Conservation (phyloP, 352 stramenopile genomes). For the Phytophthora podocarpi region DNA sequence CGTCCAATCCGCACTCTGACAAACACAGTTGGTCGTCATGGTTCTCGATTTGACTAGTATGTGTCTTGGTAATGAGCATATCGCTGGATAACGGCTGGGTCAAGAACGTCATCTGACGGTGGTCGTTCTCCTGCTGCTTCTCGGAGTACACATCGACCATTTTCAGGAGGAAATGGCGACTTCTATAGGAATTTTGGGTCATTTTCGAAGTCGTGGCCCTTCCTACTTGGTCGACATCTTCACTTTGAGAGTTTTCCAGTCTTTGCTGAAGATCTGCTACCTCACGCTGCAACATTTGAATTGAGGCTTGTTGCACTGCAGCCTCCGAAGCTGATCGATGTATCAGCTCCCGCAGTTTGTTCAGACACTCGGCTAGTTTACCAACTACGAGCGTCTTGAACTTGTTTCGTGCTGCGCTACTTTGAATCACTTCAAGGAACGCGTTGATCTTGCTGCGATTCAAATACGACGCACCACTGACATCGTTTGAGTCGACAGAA, state of each 20-base stretch:
- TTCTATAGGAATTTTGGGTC: constrained; percentile 8
- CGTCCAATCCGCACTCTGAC: constrained; percentile 34
- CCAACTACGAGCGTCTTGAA: constrained; percentile 52
- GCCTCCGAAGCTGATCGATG: constrained; percentile 41
- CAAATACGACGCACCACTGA: constrained; percentile 51
- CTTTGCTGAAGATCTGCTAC: constrained; percentile 40
- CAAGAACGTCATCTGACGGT: constrained; percentile 50
- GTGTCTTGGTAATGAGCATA: constrained; percentile 36
- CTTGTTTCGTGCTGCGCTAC: constrained; percentile 43
- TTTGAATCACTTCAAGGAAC: constrained; percentile 61
- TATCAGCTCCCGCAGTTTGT: constrained; percentile 46
- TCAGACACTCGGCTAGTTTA: constrained; percentile 54
- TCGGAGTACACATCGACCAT: constrained; percentile 46
- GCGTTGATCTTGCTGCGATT: constrained; percentile 70
- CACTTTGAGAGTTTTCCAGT: constrained; percentile 11
- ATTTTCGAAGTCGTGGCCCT: neutral
- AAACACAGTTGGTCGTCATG: constrained; percentile 27
- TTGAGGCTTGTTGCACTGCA: constrained; percentile 31
- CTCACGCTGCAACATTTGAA: constrained; percentile 48
- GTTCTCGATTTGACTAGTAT: neutral
- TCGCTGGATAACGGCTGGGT: constrained; percentile 52
- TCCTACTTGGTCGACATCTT: neutral
- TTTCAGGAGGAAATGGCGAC: constrained; percentile 45
- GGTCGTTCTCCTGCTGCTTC: constrained; percentile 29
- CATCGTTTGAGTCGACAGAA: constrained; percentile 40